Percentiles rank a stretch among this genome's conserved stretches.
These are phyloP conservation scores for Heterobasidion irregulare DNA, from an alignment of 1,284 basidiomycete genomes.

Conservation along the genomic window DNA sequence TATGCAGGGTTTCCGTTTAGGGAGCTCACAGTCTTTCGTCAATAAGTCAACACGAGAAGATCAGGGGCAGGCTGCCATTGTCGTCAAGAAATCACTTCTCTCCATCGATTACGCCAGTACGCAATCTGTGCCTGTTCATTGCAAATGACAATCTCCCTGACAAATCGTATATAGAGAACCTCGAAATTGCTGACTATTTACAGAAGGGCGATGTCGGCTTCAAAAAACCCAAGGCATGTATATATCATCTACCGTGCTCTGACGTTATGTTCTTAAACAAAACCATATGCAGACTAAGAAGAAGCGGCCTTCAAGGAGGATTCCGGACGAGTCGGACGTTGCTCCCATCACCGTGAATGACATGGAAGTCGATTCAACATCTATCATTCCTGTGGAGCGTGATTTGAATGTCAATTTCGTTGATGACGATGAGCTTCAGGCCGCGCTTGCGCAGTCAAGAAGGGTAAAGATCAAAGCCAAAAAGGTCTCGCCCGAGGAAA, in stretches of 20 bases:
- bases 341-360: slow-evolving; percentile 23
- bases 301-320: slow-evolving; percentile 72
- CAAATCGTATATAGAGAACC: slow-evolving; percentile 53
- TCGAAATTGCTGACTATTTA: slow-evolving; percentile 82
- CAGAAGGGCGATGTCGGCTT: slow-evolving; percentile 89
- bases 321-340: slow-evolving; percentile 55
- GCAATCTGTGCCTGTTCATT: slow-evolving; percentile 20
- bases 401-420: slow-evolving; percentile 85
- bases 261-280: slow-evolving; percentile 6
- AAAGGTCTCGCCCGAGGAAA: slow-evolving; percentile 78
- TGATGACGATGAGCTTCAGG: slow-evolving; percentile 98
- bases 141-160: neutral
- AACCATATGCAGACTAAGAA: slow-evolving; percentile 73
- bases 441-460: slow-evolving; percentile 81
- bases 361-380: slow-evolving; percentile 77
- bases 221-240: slow-evolving; percentile 83
- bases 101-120: slow-evolving; percentile 88
- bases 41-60: slow-evolving; percentile 32
- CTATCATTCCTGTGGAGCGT: slow-evolving; percentile 49
- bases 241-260: neutral
- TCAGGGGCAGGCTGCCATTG: slow-evolving; percentile 47
- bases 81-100: slow-evolving; percentile 75
- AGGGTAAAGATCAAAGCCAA: slow-evolving; percentile 75
- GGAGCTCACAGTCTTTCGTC: slow-evolving; percentile 36
- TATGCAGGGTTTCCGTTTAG: slow-evolving; percentile 74